These are phyloP conservation scores for Tetragonia tetragonoides DNA, from an alignment of 148 eudicot genomes.

Conservation along the genomic window DNA sequence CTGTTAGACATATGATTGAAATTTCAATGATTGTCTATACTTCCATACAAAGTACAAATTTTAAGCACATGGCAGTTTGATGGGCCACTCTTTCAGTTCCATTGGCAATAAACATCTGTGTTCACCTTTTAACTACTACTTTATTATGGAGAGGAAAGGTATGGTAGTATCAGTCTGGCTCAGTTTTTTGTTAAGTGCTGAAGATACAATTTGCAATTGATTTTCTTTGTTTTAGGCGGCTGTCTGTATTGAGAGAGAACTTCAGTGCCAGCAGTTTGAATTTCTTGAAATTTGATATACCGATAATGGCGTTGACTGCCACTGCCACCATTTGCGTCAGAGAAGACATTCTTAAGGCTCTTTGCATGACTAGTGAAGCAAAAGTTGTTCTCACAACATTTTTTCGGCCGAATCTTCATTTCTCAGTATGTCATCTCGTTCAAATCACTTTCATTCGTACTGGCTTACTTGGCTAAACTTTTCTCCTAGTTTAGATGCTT, in stretches of 20 bases:
- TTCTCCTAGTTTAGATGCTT: neutral
- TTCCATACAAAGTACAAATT: no score
- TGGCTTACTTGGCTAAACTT: neutral
- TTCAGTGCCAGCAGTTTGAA: conserved; percentile 52
- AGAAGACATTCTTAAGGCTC: conserved; percentile 75
- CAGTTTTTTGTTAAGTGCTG: neutral
- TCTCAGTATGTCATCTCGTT: conserved; percentile 53
- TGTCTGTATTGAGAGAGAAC: conserved; percentile 66
- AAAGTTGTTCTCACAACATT: conserved; percentile 72
- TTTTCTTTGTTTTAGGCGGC: conserved; percentile 45
- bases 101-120: neutral
- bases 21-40: no score
- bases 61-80: no score
- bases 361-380: conserved; percentile 60
- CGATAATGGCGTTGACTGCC: conserved; percentile 96
- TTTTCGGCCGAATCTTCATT: conserved; percentile 86
- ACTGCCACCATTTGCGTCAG: conserved; percentile 81
- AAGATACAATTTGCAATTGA: neutral
- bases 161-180: neutral
- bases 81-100: no score
- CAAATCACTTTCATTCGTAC: neutral
- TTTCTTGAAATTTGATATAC: conserved; percentile 63
- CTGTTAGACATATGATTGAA: no score
- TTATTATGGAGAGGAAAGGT: neutral
- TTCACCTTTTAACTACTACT: neutral